Conservation (phyloP, 2,329 filamentous ascomycete species). For the Immersiporthe knoxdaviesiana region DNA sequence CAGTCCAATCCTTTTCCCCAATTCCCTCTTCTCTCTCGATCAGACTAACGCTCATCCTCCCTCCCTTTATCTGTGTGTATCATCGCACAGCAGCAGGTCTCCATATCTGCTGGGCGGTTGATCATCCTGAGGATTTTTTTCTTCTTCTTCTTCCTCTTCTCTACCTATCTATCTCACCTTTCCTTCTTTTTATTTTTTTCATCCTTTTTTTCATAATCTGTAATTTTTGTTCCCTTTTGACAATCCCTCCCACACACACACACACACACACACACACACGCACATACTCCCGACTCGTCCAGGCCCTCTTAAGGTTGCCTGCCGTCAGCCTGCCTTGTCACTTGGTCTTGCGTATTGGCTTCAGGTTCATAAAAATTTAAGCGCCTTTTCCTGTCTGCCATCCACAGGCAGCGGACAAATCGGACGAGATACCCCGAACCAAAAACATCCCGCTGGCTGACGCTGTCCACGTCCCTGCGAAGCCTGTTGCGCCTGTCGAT, state of each 20-base stretch:
- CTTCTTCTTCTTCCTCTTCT: background rate
- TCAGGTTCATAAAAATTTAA: conserved; percentile 1
- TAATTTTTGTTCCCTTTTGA: background rate
- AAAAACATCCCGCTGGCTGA: background rate
- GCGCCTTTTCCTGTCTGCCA: conserved; percentile 1
- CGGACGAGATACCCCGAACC: background rate
- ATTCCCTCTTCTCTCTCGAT: background rate
- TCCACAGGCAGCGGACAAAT: conserved; percentile 3
- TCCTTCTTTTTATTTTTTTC: background rate
- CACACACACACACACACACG: too few relatives aligned
- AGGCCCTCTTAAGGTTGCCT: background rate
- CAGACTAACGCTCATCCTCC: conserved; percentile 8
- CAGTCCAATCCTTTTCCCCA: conserved; percentile 10
- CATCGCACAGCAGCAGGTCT: conserved; percentile 11
- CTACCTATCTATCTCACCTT: background rate
- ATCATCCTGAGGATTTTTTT: background rate
- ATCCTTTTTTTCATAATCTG: background rate
- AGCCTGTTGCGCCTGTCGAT: background rate
- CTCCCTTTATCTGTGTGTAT: conserved; percentile 15
- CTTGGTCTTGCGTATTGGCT: background rate
- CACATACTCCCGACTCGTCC: too few relatives aligned
- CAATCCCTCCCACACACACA: background rate
- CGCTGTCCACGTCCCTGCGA: background rate
- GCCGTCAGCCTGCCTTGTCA: conserved; percentile 2
- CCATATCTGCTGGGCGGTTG: conserved; percentile 6